Percentiles rank a stretch among this genome's conserved stretches.
Evolutionary conservation across 192 early-diverging fungal genomes (phyloP).

Genomic region (Entophlyctis luteolus): DNA sequence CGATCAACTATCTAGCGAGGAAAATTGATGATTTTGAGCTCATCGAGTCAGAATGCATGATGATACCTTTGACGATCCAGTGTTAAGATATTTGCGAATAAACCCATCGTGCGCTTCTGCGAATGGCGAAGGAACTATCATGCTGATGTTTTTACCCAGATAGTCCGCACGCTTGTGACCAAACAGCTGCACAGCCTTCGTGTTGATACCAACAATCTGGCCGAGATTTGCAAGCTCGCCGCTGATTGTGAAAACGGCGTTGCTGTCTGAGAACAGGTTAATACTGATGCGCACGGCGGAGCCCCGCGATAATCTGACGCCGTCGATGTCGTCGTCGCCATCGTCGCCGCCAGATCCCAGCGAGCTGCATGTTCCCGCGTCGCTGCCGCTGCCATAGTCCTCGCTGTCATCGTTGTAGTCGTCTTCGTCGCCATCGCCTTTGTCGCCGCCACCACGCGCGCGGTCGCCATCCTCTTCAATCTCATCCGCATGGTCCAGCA

Average conservation of each 20-base stretch:
- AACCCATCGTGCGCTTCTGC: constrained; percentile 41
- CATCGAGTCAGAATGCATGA: neutral
- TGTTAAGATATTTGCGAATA: constrained; percentile 41
- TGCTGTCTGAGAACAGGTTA: constrained; percentile 27
- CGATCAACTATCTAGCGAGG: constrained; percentile 39
- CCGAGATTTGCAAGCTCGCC: constrained; percentile 35
- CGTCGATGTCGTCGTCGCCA: neutral
- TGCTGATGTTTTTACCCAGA: constrained; percentile 35
- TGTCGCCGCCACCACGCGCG: neutral
- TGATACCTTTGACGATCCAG: constrained; percentile 42
- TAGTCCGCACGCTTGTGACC: constrained; percentile 30
- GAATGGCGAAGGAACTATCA: constrained; percentile 44
- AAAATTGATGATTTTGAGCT: neutral
- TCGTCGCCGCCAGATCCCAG: neutral
- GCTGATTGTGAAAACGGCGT: constrained; percentile 36
- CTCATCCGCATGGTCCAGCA: constrained; percentile 45
- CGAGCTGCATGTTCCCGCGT: neutral
- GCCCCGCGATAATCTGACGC: too few relatives aligned
- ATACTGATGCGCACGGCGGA: neutral
- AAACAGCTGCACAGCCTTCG: constrained; percentile 26
- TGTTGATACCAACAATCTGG: constrained; percentile 35
- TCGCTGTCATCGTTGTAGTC: neutral
- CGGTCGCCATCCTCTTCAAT: constrained; percentile 30
- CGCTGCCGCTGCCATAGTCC: neutral
- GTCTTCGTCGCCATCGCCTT: constrained; percentile 1